Evolutionary conservation across 129 eudicot species (phyloP).

Genomic region (Ambrosia artemisiifolia): DNA sequence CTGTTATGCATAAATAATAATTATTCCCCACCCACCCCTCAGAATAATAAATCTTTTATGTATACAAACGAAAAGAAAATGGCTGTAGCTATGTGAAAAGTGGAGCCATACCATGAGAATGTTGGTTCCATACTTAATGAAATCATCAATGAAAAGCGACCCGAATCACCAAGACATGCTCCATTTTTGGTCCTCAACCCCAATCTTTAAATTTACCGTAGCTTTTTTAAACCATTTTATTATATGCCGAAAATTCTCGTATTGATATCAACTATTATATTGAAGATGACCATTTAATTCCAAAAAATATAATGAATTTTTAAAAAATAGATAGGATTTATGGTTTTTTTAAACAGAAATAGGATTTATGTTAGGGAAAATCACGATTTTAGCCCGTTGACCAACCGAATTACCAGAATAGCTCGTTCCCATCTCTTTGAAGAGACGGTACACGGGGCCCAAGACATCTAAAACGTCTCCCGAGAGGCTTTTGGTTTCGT

Average conservation of each 20-base stretch:
- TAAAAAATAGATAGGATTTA: not conserved
- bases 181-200: slow-evolving; percentile 22
- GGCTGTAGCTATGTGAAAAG: slow-evolving; percentile 25
- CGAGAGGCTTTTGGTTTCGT: no score
- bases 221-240: not conserved
- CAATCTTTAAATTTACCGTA: not conserved
- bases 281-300: not conserved
- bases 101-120: slow-evolving; percentile 95
- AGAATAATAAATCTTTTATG: not conserved
- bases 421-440: no score
- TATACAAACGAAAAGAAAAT: slow-evolving; percentile 21
- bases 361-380: no score
- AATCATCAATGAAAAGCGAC: slow-evolving; percentile 62
- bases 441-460: no score
- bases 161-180: slow-evolving; percentile 41
- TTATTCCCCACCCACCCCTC: slow-evolving; percentile 4
- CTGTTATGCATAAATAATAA: not conserved
- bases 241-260: not conserved
- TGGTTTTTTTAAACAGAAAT: no score
- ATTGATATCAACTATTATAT: not conserved
- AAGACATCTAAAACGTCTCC: no score
- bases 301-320: not conserved
- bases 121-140: slow-evolving; percentile 61
- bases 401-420: no score
- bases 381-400: no score